phyloP scores from a whole-genome alignment of 352 stramenopile genomes.

The Phytopythium litorale region DNA sequence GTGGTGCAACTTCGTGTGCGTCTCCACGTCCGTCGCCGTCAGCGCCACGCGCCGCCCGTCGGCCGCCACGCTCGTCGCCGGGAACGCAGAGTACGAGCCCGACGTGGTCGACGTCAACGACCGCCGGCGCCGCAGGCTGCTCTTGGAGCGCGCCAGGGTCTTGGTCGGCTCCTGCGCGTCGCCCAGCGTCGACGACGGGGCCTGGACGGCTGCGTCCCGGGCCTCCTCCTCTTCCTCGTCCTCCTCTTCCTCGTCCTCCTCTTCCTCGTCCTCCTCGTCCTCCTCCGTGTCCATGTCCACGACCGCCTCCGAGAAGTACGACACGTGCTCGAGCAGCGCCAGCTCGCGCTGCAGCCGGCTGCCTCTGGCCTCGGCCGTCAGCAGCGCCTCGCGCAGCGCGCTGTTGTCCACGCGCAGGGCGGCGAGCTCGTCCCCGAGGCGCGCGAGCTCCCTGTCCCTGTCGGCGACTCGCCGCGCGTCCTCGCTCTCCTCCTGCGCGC shows the following conservation, averaged over 20 bases:
- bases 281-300: conserved; percentile 66
- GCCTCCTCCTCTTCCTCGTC: conserved; percentile 11
- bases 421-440: conserved; percentile 28
- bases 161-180: neutral
- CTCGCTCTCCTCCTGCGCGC: conserved; percentile 15
- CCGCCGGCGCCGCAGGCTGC: conserved; percentile 19
- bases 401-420: conserved; percentile 40
- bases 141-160: conserved; percentile 12
- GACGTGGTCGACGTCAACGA: conserved; percentile 16
- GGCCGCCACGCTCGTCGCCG: conserved; percentile 18
- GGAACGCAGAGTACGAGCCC: conserved; percentile 34
- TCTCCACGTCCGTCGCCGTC: conserved; percentile 58
- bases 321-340: conserved; percentile 70
- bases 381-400: conserved; percentile 47
- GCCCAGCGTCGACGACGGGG: neutral
- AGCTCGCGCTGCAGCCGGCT: conserved; percentile 71
- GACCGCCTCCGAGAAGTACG: conserved; percentile 64
- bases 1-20: conserved; percentile 81
- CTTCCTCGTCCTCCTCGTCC: conserved; percentile 60
- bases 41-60: conserved; percentile 34
- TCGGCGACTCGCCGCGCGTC: conserved; percentile 24
- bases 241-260: conserved; percentile 20
- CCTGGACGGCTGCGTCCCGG: conserved; percentile 4
- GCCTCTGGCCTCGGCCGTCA: conserved; percentile 62
- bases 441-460: conserved; percentile 31